Base-by-base conservation (phyloP, 2,329 filamentous ascomycete genomes). In the Diaporthe longicolla region DNA sequence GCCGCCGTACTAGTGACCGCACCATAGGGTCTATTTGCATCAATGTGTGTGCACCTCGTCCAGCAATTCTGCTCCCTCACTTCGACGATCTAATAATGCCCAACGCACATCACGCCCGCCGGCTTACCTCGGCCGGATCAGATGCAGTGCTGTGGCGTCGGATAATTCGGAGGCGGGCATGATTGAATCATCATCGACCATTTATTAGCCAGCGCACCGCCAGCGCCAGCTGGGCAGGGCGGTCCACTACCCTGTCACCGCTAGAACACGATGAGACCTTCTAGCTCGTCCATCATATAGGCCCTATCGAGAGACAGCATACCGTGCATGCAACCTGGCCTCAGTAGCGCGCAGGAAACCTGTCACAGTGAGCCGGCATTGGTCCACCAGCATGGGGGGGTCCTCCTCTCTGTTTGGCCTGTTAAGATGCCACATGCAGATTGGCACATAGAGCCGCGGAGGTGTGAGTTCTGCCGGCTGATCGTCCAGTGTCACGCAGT, bases 221-320 rank as follows among this genome's bases (percentile, higher is more conserved):
- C 68, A 32, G 37, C 54, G 19, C 29, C 63, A 68, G 48, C 63
- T 66, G 45, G 21, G 8, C 63, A 54, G 45, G 58, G 37, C 61
- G 19, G 70, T 45, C 57, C 58, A 43, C n/a, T 29, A 65, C 58
- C 57, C 58, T 35, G 68, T 71, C 72, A 74, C 72, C 72, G 72
- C 72, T 66, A 74, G 68, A 74, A 74, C 58, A 70, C 58, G 45
- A 71, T 74, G 72, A 71, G 58, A 71, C 68, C 72, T 74, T 74
- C 68, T 74, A 74, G 57, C 68, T 71, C 72, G 58, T 70, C 52
- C 45, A 26, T 11, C 19, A 45, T 9, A 4, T n/a, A 26, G 40
- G 68, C 43, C 54, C 45, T 32, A 58, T 74, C 68, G 58, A 71
- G 57, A 48, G 72, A 43, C 66, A 71, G 63, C 63, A 66, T 66